These are phyloP conservation scores for Suillus placidus DNA, from an alignment of 768 basidiomycete species.

Conservation along the genomic window DNA sequence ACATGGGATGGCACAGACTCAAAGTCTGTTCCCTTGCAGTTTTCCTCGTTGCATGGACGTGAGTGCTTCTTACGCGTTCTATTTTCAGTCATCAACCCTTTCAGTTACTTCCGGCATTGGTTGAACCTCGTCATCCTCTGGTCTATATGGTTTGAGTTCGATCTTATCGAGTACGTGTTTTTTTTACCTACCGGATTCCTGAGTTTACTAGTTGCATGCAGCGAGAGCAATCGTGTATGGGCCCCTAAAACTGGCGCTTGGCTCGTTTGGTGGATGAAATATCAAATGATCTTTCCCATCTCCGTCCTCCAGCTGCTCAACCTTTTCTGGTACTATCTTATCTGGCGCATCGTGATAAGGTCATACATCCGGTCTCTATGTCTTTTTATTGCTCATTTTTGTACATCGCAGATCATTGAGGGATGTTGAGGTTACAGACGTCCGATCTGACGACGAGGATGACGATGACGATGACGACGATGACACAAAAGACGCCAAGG, in stretches of 20 bases:
- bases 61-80: slow-evolving; percentile 34
- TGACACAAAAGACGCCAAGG: slow-evolving; percentile 31
- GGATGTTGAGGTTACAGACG: slow-evolving; percentile 57
- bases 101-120: slow-evolving; percentile 92
- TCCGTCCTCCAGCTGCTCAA: slow-evolving; percentile 80
- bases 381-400: slow-evolving; percentile 15
- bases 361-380: slow-evolving; percentile 38
- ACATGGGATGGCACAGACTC: slow-evolving; percentile 67
- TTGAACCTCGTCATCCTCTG: slow-evolving; percentile 84
- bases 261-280: slow-evolving; percentile 77
- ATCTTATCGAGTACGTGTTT: slow-evolving; percentile 70
- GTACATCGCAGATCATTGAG: slow-evolving; percentile 52
- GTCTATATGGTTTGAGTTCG: slow-evolving; percentile 82
- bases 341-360: slow-evolving; percentile 76
- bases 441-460: slow-evolving; percentile 80
- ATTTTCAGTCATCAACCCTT: neutral
- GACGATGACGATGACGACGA: slow-evolving; percentile 39
- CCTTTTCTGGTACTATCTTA: slow-evolving; percentile 91
- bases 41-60: slow-evolving; percentile 84
- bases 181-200: neutral
- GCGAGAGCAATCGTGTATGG: slow-evolving; percentile 60
- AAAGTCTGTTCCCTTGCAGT: slow-evolving; percentile 64
- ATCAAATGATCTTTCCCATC: slow-evolving; percentile 78
- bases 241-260: slow-evolving; percentile 64
- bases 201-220: slow-evolving; percentile 29